These are phyloP conservation scores for Lotus japonicus DNA, from an alignment of 306 rosid species.

Conservation along the genomic window DNA sequence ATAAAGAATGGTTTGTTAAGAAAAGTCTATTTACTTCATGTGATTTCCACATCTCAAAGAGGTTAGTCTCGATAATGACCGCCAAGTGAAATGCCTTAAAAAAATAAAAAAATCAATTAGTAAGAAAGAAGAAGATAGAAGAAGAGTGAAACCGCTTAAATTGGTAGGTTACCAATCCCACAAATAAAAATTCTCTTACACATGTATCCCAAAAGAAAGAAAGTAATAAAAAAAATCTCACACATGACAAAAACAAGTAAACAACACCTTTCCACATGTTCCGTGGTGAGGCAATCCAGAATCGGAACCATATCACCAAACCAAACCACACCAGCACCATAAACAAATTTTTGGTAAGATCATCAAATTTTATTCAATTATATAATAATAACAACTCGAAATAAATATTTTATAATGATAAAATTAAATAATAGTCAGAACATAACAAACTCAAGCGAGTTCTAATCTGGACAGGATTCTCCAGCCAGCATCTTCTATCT, in stretches of 20 bases:
- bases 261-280: neutral
- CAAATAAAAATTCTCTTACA: neutral
- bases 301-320: neutral
- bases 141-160: neutral
- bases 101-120: too few relatives aligned
- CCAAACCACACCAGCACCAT: neutral
- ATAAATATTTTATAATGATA: too few relatives aligned
- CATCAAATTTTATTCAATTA: slow-evolving; percentile 3
- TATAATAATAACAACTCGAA: neutral
- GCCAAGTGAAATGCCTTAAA: too few relatives aligned
- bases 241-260: slow-evolving; percentile 1
- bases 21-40: too few relatives aligned
- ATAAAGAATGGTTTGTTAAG: too few relatives aligned
- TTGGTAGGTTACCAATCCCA: slow-evolving; percentile 15
- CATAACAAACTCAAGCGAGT: slow-evolving; percentile 1
- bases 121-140: too few relatives aligned
- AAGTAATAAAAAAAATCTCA: neutral
- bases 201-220: neutral
- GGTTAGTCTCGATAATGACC: too few relatives aligned
- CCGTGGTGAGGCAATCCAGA: too few relatives aligned
- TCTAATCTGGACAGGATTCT: slow-evolving; percentile 18
- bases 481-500: too few relatives aligned
- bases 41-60: too few relatives aligned
- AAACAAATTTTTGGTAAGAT: neutral
- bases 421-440: neutral